phyloP scores from a whole-genome alignment of 257 asterid genomes.

The Gentiana straminea region DNA sequence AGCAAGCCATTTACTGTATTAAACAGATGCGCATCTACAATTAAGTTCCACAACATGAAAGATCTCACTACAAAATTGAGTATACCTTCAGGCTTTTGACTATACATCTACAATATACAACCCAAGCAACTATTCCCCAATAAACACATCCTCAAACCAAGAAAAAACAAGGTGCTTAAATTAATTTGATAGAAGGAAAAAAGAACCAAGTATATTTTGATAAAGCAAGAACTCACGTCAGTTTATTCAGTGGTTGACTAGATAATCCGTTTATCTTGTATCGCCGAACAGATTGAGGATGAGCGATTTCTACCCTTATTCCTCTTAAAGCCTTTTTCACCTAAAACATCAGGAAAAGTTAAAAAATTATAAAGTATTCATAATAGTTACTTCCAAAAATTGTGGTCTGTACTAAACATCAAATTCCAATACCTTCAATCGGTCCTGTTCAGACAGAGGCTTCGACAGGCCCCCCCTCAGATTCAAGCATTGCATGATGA shows the following conservation, averaged over 20 bases:
- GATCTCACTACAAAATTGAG: too few relatives aligned
- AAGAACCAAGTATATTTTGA: background rate
- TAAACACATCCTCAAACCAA: too few relatives aligned
- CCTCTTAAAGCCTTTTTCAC: constrained; percentile 40
- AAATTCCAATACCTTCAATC: constrained; percentile 39
- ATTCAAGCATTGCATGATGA: constrained; percentile 20
- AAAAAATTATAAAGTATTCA: background rate
- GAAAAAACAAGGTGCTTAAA: too few relatives aligned
- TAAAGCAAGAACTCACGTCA: constrained; percentile 34
- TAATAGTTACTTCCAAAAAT: too few relatives aligned
- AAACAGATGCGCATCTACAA: too few relatives aligned
- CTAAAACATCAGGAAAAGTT: constrained; percentile 16
- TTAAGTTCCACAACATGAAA: too few relatives aligned
- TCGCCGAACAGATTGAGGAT: constrained; percentile 22
- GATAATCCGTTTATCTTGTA: constrained; percentile 44
- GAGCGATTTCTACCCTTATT: constrained; percentile 32
- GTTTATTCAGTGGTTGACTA: constrained; percentile 7
- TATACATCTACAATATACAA: too few relatives aligned
- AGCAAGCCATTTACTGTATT: too few relatives aligned
- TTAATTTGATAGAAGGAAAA: background rate
- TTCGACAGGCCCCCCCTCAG: constrained; percentile 16
- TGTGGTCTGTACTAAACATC: background rate
- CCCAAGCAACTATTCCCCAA: too few relatives aligned
- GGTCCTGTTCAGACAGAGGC: constrained; percentile 49
- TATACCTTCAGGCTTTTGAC: too few relatives aligned